These are phyloP conservation scores for Pisolithus tinctorius DNA, from an alignment of 768 basidiomycete species.

Conservation along the genomic window DNA sequence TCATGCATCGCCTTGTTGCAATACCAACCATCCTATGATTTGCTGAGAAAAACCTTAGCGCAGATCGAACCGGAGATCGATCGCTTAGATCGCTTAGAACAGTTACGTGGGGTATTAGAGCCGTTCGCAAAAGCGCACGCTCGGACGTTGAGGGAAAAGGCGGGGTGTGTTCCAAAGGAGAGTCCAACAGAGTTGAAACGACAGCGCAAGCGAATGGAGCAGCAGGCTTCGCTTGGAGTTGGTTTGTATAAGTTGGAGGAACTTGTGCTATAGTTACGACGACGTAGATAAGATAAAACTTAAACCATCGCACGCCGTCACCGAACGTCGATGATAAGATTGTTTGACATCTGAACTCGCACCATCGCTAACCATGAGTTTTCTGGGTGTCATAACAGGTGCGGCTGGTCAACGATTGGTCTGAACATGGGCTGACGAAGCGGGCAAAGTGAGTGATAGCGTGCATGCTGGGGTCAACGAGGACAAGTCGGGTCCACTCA, in stretches of 20 bases:
- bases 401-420: background rate
- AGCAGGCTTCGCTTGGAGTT: slow-evolving; percentile 45
- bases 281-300: background rate
- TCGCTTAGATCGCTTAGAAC: slow-evolving; percentile 43
- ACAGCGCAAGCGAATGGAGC: slow-evolving; percentile 46
- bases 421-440: background rate
- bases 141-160: slow-evolving; percentile 38
- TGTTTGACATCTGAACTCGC: background rate
- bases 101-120: slow-evolving; percentile 56
- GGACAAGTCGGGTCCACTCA: slow-evolving; percentile 63
- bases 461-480: slow-evolving; percentile 40
- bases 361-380: slow-evolving; percentile 13
- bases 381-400: slow-evolving; percentile 25
- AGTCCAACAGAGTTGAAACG: slow-evolving; percentile 41
- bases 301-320: too few relatives aligned
- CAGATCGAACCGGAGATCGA: slow-evolving; percentile 51
- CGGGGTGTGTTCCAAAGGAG: slow-evolving; percentile 27
- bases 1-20: slow-evolving; percentile 64
- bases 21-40: slow-evolving; percentile 49
- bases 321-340: slow-evolving; percentile 23
- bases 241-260: slow-evolving; percentile 72
- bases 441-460: slow-evolving; percentile 57
- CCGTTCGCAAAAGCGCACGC: slow-evolving; percentile 52
- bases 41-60: slow-evolving; percentile 43
- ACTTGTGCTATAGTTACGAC: slow-evolving; percentile 41